phyloP scores from a whole-genome alignment of 352 stramenopile species.

The Pythium biforme region DNA sequence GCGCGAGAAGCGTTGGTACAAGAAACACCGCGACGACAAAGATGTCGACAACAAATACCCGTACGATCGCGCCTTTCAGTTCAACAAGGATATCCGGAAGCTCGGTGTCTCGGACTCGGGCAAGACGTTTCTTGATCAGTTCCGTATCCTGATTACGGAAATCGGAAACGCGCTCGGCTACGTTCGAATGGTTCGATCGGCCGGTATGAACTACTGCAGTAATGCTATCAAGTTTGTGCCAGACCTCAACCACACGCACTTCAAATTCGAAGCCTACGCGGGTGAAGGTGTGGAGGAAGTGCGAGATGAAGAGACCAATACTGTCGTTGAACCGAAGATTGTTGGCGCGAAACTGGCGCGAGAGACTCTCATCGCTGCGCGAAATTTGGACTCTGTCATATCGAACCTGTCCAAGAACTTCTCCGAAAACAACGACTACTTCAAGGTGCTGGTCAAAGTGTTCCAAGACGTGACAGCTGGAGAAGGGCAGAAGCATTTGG shows the following conservation, averaged over 20 bases:
- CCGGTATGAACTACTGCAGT: slow-evolving; percentile 91
- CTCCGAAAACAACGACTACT: slow-evolving; percentile 92
- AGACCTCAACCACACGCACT: slow-evolving; percentile 86
- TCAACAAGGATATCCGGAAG: slow-evolving; percentile 91
- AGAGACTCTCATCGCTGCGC: slow-evolving; percentile 80
- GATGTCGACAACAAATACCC: slow-evolving; percentile 93
- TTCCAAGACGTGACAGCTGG: slow-evolving; percentile 88
- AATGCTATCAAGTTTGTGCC: slow-evolving; percentile 93
- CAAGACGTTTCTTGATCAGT: slow-evolving; percentile 90
- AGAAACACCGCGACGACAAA: slow-evolving; percentile 88
- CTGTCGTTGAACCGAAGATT: slow-evolving; percentile 44
- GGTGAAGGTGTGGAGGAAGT: slow-evolving; percentile 57
- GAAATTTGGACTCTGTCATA: slow-evolving; percentile 88
- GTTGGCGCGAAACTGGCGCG: slow-evolving; percentile 64
- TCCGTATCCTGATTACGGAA: slow-evolving; percentile 90
- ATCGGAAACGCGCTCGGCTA: slow-evolving; percentile 94
- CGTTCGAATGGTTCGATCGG: slow-evolving; percentile 92
- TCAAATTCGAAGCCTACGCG: slow-evolving; percentile 75
- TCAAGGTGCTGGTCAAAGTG: slow-evolving; percentile 88
- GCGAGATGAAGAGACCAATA: slow-evolving; percentile 57
- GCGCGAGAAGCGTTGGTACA: slow-evolving; percentile 92
- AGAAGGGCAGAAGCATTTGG: slow-evolving; percentile 88
- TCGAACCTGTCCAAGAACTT: slow-evolving; percentile 89
- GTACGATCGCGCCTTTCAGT: slow-evolving; percentile 88
- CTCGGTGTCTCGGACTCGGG: slow-evolving; percentile 82